These are phyloP conservation scores for Mrakia frigida DNA, from an alignment of 768 basidiomycete species.

Conservation along the genomic window DNA sequence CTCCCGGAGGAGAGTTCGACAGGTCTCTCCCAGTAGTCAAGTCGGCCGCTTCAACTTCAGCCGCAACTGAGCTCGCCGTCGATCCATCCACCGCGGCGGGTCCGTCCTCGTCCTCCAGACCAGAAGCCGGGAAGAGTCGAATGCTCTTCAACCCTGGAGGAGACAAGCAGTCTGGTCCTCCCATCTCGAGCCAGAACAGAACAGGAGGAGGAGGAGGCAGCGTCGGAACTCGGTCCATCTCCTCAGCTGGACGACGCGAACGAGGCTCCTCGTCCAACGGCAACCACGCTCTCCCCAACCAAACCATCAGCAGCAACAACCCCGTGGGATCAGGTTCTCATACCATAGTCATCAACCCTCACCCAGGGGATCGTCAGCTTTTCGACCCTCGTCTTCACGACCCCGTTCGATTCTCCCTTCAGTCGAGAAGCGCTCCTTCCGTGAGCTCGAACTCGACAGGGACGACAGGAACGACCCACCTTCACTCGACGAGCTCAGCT, in stretches of 20 bases:
- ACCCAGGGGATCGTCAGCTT: constrained; percentile 36
- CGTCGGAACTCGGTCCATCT: background rate
- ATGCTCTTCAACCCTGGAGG: constrained; percentile 21
- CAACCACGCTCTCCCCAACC: constrained; percentile 24
- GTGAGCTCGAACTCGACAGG: constrained; percentile 35
- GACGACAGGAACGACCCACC: constrained; percentile 41
- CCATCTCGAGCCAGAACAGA: background rate
- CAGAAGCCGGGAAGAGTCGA: background rate
- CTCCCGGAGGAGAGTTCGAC: constrained; percentile 30
- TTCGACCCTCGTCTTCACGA: constrained; percentile 82
- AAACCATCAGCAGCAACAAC: constrained; percentile 11
- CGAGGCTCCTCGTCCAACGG: background rate
- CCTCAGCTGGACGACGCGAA: constrained; percentile 12
- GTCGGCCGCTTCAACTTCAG: background rate
- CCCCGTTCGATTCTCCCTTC: constrained; percentile 67
- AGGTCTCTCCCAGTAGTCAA: constrained; percentile 24
- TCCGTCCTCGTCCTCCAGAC: background rate
- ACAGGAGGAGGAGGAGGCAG: constrained; percentile 14
- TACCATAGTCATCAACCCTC: constrained; percentile 11
- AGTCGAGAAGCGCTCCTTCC: constrained; percentile 24
- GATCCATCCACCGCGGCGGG: background rate
- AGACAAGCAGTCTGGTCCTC: background rate
- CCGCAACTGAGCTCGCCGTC: constrained; percentile 22
- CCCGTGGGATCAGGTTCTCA: background rate
- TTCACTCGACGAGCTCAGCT: constrained; percentile 34